Percentiles rank a stretch among this genome's conserved stretches.
Conservation (phyloP, 768 basidiomycete genomes). For the Lyophyllum atratum region DNA sequence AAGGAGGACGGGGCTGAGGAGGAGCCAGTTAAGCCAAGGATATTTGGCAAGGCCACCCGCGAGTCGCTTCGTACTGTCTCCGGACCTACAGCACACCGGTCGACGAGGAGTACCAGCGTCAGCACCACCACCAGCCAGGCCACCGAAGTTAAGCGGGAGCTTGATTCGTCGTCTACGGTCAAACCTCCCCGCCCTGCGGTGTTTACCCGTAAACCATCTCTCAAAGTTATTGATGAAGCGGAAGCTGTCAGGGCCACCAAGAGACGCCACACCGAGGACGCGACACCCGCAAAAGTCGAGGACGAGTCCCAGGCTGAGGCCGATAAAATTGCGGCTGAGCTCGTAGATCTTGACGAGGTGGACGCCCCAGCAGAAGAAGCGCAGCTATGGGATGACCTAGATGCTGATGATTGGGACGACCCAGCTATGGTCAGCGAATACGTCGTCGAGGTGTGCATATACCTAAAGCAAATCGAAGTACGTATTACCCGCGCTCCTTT, state of each 20-base stretch:
- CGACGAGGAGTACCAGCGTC: slow-evolving; percentile 9
- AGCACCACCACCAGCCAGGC: slow-evolving; percentile 9
- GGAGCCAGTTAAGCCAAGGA: slow-evolving; percentile 23
- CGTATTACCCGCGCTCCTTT: neutral
- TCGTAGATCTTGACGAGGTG: slow-evolving; percentile 27
- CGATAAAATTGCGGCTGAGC: slow-evolving; percentile 41
- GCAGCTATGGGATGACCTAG: slow-evolving; percentile 80
- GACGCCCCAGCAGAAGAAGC: slow-evolving; percentile 43
- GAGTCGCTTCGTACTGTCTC: slow-evolving; percentile 41
- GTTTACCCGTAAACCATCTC: slow-evolving; percentile 17
- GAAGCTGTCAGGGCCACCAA: slow-evolving; percentile 56
- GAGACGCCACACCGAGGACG: slow-evolving; percentile 59
- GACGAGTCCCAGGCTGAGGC: slow-evolving; percentile 43
- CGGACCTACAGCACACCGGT: slow-evolving; percentile 19
- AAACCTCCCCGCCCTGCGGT: slow-evolving; percentile 5
- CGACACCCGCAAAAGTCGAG: slow-evolving; percentile 20
- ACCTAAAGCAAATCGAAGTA: slow-evolving; percentile 85
- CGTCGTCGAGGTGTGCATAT: slow-evolving; percentile 83
- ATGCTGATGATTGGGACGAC: slow-evolving; percentile 85
- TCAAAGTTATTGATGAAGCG: slow-evolving; percentile 38
- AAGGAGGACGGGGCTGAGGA: slow-evolving; percentile 43
- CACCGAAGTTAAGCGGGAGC: neutral
- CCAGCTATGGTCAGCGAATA: slow-evolving; percentile 94
- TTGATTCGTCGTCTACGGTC: neutral
- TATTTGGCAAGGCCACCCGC: slow-evolving; percentile 26